Evolutionary conservation across 495 filamentous ascomycete genomes (phyloP).

Genomic region (Aspergillus homomorphus): DNA sequence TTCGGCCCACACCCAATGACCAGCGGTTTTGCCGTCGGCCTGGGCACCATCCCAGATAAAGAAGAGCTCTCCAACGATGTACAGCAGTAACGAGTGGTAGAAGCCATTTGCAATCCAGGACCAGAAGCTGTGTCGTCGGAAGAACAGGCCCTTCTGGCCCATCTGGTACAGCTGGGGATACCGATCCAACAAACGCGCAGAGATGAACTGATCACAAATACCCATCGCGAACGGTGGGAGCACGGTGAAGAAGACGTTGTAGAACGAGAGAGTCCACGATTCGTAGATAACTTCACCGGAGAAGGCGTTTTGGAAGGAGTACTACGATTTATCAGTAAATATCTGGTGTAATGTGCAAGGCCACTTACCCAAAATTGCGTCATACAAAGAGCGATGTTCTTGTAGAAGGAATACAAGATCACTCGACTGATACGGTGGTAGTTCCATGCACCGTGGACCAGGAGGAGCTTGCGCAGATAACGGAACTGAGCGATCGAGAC

Average conservation of each 20-base stretch:
- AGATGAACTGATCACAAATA: slow-evolving; percentile 97
- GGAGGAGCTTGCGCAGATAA: slow-evolving; percentile 87
- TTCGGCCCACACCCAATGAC: slow-evolving; percentile 98
- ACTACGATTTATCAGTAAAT: slow-evolving; percentile 55
- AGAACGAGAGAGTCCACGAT: slow-evolving; percentile 98
- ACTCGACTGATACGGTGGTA: slow-evolving; percentile 96
- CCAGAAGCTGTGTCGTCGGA: slow-evolving; percentile 86
- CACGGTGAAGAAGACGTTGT: slow-evolving; percentile 98
- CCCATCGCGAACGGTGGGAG: slow-evolving; percentile 92
- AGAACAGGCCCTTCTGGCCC: slow-evolving; percentile 88
- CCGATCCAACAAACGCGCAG: slow-evolving; percentile 89
- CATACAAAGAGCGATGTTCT: slow-evolving; percentile 98
- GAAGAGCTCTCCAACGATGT: slow-evolving; percentile 77
- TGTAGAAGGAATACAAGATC: slow-evolving; percentile 98
- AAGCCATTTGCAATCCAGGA: slow-evolving; percentile 91
- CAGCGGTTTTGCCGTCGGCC: slow-evolving; percentile 70
- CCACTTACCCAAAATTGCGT: slow-evolving; percentile 93
- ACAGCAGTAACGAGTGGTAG: slow-evolving; percentile 92
- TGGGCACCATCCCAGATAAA: slow-evolving; percentile 75
- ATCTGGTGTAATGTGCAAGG: neutral
- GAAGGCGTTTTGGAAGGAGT: slow-evolving; percentile 97
- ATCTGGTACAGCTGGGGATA: slow-evolving; percentile 96
- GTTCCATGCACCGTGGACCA: slow-evolving; percentile 96
- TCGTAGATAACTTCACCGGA: slow-evolving; percentile 98
- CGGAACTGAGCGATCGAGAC: slow-evolving; percentile 96